Percentiles rank a stretch among this genome's conserved stretches.
Evolutionary conservation across 306 rosid genomes (phyloP).

Genomic region (Delonix regia): DNA sequence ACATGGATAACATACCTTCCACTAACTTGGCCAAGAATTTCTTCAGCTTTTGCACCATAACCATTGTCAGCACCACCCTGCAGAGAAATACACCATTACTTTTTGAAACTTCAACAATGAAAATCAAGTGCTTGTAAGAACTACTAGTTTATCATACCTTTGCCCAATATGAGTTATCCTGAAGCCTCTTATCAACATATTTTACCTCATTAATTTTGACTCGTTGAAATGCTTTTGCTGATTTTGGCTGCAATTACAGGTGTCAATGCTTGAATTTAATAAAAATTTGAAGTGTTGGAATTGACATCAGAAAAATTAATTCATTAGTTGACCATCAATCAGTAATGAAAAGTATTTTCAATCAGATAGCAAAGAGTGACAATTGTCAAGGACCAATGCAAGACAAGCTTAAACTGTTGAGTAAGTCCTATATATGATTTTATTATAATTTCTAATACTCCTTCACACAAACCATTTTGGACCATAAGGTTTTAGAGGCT

Average conservation of each 20-base stretch:
- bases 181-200: slow-evolving; percentile 71
- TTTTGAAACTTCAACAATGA: not conserved
- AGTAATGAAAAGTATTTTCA: not conserved
- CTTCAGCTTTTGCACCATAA: slow-evolving; percentile 98
- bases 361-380: not conserved
- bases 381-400: no score
- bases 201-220: slow-evolving; percentile 68
- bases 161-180: slow-evolving; percentile 95
- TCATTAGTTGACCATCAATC: slow-evolving; percentile 4
- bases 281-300: slow-evolving; percentile 9
- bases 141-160: slow-evolving; percentile 60
- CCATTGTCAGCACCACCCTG: slow-evolving; percentile 92
- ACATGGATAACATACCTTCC: slow-evolving; percentile 64
- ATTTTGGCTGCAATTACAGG: slow-evolving; percentile 60
- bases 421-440: no score
- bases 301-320: not conserved
- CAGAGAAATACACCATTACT: slow-evolving; percentile 36
- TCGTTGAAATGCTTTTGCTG: slow-evolving; percentile 77
- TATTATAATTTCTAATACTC: no score
- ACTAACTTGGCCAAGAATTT: slow-evolving; percentile 89
- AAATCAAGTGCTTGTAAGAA: slow-evolving; percentile 17
- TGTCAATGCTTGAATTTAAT: slow-evolving; percentile 12
- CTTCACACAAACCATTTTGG: no score
- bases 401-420: no score
- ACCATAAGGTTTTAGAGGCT: no score